Conservation (phyloP, 1,284 basidiomycete genomes). For the Termitomyces sp. region DNA sequence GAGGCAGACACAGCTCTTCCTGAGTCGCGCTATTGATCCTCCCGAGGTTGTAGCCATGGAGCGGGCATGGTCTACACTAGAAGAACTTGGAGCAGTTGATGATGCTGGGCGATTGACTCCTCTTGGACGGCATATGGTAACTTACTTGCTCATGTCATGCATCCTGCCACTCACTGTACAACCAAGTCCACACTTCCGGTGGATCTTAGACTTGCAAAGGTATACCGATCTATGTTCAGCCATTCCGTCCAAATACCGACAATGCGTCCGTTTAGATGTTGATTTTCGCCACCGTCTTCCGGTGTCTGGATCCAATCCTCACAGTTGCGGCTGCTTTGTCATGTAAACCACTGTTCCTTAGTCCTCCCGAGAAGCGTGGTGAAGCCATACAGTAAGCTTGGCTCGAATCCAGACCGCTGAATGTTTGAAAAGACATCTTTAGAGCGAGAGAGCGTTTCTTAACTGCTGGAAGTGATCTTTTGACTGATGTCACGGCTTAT, state of each 20-base stretch:
- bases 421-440: conserved; percentile 8
- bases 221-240: conserved; percentile 22
- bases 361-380: conserved; percentile 78
- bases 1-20: conserved; percentile 36
- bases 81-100: conserved; percentile 77
- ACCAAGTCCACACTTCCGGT: conserved; percentile 75
- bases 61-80: conserved; percentile 69
- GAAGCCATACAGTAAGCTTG: conserved; percentile 61
- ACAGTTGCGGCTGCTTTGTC: conserved; percentile 83
- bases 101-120: conserved; percentile 68
- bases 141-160: conserved; percentile 15
- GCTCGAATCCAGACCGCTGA: neutral
- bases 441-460: conserved; percentile 71
- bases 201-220: conserved; percentile 87
- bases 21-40: conserved; percentile 79
- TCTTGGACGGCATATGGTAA: conserved; percentile 77
- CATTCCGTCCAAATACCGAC: neutral
- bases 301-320: conserved; percentile 73
- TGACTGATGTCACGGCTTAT: conserved; percentile 81
- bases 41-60: conserved; percentile 78
- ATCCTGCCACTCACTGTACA: conserved; percentile 5
- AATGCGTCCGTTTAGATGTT: conserved; percentile 57
- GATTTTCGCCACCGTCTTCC: conserved; percentile 77
- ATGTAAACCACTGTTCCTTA: conserved; percentile 82
- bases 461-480: conserved; percentile 76